Evolutionary conservation across 805 yeast species (phyloP).

Genomic region (Myxozyma melibiosi): DNA sequence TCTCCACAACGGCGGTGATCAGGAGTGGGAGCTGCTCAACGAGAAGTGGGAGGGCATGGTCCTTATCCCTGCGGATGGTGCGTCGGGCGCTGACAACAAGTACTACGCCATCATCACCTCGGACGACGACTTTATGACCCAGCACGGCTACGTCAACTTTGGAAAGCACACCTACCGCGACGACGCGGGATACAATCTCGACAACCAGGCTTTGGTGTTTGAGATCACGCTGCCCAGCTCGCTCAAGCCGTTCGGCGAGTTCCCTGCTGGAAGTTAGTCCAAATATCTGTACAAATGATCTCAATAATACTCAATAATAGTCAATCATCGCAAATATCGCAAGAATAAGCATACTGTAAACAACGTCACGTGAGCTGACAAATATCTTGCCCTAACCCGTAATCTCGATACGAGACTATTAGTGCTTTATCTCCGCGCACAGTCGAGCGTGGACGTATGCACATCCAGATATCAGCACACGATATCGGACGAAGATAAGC

Average conservation of each 20-base stretch:
- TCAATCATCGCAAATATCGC: not conserved
- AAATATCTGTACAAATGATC: not conserved
- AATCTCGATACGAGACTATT: not conserved
- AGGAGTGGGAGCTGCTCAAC: slow-evolving; percentile 26
- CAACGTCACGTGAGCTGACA: too few species aligned
- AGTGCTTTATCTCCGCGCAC: slow-evolving; percentile 3
- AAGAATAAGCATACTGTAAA: not conserved
- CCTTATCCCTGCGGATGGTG: slow-evolving; percentile 29
- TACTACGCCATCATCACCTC: slow-evolving; percentile 20
- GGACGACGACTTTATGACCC: slow-evolving; percentile 30
- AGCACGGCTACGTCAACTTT: slow-evolving; percentile 26
- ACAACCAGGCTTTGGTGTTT: slow-evolving; percentile 28
- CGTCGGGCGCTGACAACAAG: slow-evolving; percentile 24
- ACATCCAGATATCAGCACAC: not conserved
- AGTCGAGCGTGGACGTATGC: not conserved
- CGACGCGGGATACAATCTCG: slow-evolving; percentile 20
- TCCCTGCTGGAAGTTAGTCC: slow-evolving; percentile 17
- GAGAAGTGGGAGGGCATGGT: slow-evolving; percentile 33
- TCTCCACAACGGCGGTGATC: slow-evolving; percentile 30
- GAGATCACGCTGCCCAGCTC: slow-evolving; percentile 20
- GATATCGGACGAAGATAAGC: not conserved
- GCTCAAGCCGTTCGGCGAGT: slow-evolving; percentile 14
- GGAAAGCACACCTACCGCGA: slow-evolving; percentile 20
- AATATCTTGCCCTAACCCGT: not conserved
- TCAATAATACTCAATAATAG: not conserved